Conservation (phyloP, 1,139 yeast species). For the Debaryomyces coudertii region DNA sequence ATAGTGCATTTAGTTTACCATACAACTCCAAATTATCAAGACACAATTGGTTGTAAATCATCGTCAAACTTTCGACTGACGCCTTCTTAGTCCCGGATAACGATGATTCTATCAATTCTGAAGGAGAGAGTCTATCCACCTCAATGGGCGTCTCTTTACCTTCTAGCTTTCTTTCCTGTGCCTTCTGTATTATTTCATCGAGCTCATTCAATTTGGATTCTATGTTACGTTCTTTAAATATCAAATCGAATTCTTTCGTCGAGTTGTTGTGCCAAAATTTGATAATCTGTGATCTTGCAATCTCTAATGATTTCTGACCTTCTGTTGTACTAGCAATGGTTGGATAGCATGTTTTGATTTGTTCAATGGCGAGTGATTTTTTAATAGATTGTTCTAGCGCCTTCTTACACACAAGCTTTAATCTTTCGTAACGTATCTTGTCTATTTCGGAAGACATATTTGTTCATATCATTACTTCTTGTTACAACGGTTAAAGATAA, state of each 20-base stretch:
- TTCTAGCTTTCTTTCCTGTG: conserved; percentile 38
- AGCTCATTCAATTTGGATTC: conserved; percentile 60
- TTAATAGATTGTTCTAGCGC: conserved; percentile 69
- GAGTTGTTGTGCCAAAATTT: conserved; percentile 65
- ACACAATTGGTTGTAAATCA: conserved; percentile 43
- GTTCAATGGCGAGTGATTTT: conserved; percentile 61
- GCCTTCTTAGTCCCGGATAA: conserved; percentile 27
- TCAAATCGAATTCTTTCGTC: conserved; percentile 63
- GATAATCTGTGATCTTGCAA: conserved; percentile 62
- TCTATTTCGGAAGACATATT: conserved; percentile 22
- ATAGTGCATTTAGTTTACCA: conserved; percentile 26
- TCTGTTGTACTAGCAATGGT: conserved; percentile 49
- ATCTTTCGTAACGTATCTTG: conserved; percentile 54
- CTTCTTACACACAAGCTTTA: conserved; percentile 59
- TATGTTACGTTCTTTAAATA: conserved; percentile 65
- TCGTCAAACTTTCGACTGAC: conserved; percentile 32
- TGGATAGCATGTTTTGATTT: conserved; percentile 70
- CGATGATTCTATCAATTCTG: conserved; percentile 39
- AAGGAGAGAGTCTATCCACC: conserved; percentile 36
- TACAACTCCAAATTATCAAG: conserved; percentile 39
- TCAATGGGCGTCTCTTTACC: conserved; percentile 26
- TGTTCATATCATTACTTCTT: not conserved
- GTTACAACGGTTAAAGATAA: not conserved
- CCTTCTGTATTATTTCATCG: conserved; percentile 64
- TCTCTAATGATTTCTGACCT: conserved; percentile 56